These are phyloP conservation scores for Thyridium curvatum DNA, from an alignment of 2,329 filamentous ascomycete genomes.

Conservation along the genomic window DNA sequence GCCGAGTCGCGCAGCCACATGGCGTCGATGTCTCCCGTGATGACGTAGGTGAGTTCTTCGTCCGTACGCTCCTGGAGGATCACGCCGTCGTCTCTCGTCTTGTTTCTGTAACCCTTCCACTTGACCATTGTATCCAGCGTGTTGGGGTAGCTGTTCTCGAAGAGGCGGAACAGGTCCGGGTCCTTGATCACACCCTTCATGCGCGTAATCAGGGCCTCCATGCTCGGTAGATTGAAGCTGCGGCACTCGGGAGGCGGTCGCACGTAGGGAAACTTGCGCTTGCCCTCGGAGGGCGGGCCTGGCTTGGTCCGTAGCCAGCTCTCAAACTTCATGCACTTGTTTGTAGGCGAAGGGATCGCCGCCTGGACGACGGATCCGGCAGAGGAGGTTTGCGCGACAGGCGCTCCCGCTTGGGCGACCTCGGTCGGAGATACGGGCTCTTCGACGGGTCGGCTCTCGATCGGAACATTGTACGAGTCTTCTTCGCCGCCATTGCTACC, in stretches of 20 bases:
- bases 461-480: no score
- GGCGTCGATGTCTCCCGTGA: conserved; percentile 79
- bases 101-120: conserved; percentile 60
- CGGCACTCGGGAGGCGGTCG: conserved; percentile 62
- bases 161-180: conserved; percentile 68
- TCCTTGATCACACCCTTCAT: conserved; percentile 34
- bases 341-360: neutral
- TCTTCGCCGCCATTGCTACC: no score
- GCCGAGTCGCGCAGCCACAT: conserved; percentile 85
- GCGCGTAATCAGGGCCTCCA: conserved; percentile 57
- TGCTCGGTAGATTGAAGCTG: conserved; percentile 61
- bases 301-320: conserved; percentile 14
- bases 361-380: neutral
- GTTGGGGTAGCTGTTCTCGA: conserved; percentile 79
- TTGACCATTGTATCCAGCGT: conserved; percentile 76
- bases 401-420: neutral
- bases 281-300: conserved; percentile 18
- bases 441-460: no score
- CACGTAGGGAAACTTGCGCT: conserved; percentile 21
- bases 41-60: conserved; percentile 68
- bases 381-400: neutral
- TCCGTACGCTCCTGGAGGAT: conserved; percentile 24
- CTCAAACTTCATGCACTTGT: conserved; percentile 14
- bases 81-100: conserved; percentile 19
- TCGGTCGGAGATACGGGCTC: neutral